These are phyloP conservation scores for Ustilago vetiveriae DNA, from an alignment of 1,284 basidiomycete species.

Conservation along the genomic window DNA sequence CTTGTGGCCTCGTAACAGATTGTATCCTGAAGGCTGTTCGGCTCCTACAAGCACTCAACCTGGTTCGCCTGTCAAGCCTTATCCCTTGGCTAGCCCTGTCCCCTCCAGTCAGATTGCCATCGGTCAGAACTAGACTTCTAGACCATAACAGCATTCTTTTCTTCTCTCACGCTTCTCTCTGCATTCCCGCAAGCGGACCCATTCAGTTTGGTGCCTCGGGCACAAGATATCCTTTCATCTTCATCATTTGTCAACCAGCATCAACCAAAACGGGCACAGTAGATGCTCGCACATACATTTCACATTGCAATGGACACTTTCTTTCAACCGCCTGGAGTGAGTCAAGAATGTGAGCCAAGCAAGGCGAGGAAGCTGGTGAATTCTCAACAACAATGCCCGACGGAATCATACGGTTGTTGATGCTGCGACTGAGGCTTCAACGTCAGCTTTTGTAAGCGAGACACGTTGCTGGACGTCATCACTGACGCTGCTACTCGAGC, in stretches of 20 bases:
- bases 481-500: not conserved
- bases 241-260: not conserved
- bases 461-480: not conserved
- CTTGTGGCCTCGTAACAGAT: slow-evolving; percentile 55
- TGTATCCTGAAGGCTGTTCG: slow-evolving; percentile 40
- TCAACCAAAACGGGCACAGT: not conserved
- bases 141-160: not conserved
- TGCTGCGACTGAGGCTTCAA: too few species aligned
- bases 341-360: too few species aligned
- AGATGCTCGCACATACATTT: not conserved
- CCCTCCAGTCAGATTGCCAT: slow-evolving; percentile 35
- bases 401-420: too few species aligned
- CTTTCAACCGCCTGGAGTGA: too few species aligned
- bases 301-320: slow-evolving; percentile 5
- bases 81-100: slow-evolving; percentile 30
- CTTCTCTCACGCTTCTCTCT: not conserved
- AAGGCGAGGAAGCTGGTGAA: too few species aligned
- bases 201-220: slow-evolving; percentile 11
- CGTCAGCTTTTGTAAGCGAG: not conserved
- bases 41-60: slow-evolving; percentile 32
- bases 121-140: slow-evolving; percentile 27
- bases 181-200: not conserved
- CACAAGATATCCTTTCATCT: too few species aligned
- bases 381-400: too few species aligned
- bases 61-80: slow-evolving; percentile 43